phyloP scores from a whole-genome alignment of 2,329 filamentous ascomycete genomes.

The Penicillium sclerotigenum region DNA sequence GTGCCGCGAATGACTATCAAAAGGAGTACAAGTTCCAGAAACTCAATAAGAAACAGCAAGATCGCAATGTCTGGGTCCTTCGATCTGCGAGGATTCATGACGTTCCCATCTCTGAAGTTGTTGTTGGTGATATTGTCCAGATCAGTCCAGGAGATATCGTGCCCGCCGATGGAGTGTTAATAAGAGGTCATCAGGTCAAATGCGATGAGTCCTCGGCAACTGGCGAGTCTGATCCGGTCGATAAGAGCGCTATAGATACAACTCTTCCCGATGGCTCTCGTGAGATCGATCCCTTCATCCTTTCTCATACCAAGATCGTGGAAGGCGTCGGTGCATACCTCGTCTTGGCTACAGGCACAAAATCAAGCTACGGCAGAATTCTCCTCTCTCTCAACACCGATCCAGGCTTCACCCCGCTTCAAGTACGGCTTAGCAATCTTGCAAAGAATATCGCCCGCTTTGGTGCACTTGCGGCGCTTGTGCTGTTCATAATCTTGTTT shows the following conservation, averaged over 20 bases:
- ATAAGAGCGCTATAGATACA: slow-evolving; percentile 8
- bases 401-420: slow-evolving; percentile 70
- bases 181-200: slow-evolving; percentile 51
- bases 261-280: slow-evolving; percentile 20
- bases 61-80: slow-evolving; percentile 61
- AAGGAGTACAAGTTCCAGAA: slow-evolving; percentile 67
- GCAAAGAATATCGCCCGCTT: slow-evolving; percentile 73
- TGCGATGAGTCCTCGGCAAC: slow-evolving; percentile 24
- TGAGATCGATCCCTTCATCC: slow-evolving; percentile 65
- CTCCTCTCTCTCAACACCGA: slow-evolving; percentile 68
- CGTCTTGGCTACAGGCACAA: slow-evolving; percentile 66
- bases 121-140: slow-evolving; percentile 30
- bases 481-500: slow-evolving; percentile 78
- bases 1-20: slow-evolving; percentile 68
- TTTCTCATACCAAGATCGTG: slow-evolving; percentile 74
- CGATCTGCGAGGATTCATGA: slow-evolving; percentile 64
- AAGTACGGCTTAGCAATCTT: slow-evolving; percentile 68
- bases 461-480: slow-evolving; percentile 59
- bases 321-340: slow-evolving; percentile 72
- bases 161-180: slow-evolving; percentile 64
- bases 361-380: slow-evolving; percentile 68
- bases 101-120: slow-evolving; percentile 50
- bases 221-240: slow-evolving; percentile 17
- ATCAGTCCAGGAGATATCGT: slow-evolving; percentile 58
- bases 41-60: slow-evolving; percentile 65